Evolutionary conservation across 78 protist genomes (phyloP), one percentile per base, ranked within the genome.

Genomic region (Trichosphaerium sp.): DNA sequence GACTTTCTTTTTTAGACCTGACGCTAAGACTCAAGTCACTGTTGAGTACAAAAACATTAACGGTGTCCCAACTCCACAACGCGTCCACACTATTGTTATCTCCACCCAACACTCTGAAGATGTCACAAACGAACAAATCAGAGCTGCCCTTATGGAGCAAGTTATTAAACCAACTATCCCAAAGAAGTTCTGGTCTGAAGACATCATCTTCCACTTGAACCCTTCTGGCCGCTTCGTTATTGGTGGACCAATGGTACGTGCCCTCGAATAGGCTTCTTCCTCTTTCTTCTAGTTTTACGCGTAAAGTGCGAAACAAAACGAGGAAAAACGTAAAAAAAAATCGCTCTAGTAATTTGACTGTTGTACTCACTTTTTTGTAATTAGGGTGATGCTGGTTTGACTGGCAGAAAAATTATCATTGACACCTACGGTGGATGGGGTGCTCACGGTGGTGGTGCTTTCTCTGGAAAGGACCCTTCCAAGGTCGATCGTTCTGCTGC

Each of bases 361-460:
- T n/a, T n/a, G n/a, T n/a, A n/a, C n/a, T n/a, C n/a, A n/a, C n/a
- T n/a, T n/a, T n/a, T n/a, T n/a, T n/a, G n/a, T n/a, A n/a, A n/a
- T n/a, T 89, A 89, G 71, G 99, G 97, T 58, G 99, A 98, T 41
- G 97, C 99, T 41, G 99, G 99, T 44, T 84, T 98, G 25, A 98
- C 99, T 14, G 99, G 99, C 71, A 87, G 99, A 63, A 98, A 98
- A 94, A 98, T 98, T 75, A 98, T 98, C 75, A 93, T 98, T 39
- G 99, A 97, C 82, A 86, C 98, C 23, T 97, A 97, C 86, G 99
- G 99, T 35, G 98, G 99, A 61, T 95, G 98, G 99, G 99, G 99
- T 47, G 99, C 98, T 21, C 99, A 98, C 90, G 99, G 99, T 23
- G 99, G 99, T 32, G 99, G 99, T 59, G 99, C 99, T 58, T 98